phyloP scores from a whole-genome alignment of 306 rosid species.

The Prunus padus region DNA sequence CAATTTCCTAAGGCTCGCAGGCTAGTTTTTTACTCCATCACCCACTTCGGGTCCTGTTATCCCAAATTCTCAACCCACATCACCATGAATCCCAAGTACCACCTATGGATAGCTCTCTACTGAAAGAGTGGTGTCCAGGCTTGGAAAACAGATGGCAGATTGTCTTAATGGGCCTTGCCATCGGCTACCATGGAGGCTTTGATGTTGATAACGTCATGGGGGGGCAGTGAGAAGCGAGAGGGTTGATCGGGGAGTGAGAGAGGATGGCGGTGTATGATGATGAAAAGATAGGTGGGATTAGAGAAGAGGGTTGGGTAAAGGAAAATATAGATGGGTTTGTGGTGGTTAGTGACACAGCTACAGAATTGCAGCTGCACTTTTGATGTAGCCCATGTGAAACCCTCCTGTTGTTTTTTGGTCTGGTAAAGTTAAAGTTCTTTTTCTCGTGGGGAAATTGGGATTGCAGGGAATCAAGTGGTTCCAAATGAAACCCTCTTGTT shows the following conservation, averaged over 20 bases:
- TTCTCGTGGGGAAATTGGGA: neutral
- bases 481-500: neutral
- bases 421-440: neutral
- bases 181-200: neutral
- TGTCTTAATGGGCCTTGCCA: neutral
- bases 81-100: neutral
- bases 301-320: neutral
- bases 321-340: too few relatives aligned
- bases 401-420: neutral
- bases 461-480: neutral
- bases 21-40: too few relatives aligned
- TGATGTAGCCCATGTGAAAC: neutral
- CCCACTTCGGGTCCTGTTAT: neutral
- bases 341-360: too few relatives aligned
- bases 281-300: neutral
- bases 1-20: neutral
- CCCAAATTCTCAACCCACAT: neutral
- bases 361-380: too few relatives aligned
- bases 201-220: neutral
- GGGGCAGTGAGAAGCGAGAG: neutral
- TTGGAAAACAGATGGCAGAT: neutral
- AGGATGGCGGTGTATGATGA: neutral
- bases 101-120: neutral
- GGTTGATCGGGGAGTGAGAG: neutral
- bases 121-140: neutral